Evolutionary conservation across 2,329 filamentous ascomycete genomes (phyloP), one percentile per base, ranked within the genome.

Genomic region (Cladosporium sp.): DNA sequence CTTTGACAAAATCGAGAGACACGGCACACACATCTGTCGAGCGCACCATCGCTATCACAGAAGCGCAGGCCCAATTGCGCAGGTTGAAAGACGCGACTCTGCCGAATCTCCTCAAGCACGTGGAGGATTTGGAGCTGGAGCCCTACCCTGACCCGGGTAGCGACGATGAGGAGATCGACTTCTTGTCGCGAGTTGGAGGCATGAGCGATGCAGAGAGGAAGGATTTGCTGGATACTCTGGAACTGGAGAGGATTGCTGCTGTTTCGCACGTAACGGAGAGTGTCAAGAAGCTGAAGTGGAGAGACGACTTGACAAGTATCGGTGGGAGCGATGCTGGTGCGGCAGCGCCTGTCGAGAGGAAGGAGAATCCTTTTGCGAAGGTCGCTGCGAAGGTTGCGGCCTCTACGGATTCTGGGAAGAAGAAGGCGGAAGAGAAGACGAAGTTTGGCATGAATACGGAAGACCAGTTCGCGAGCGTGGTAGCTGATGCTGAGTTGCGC

Each of bases 121-220:
- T 64, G 36, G 51, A 55, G 11, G 61, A 64, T 34, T 36, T 64
- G 15, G 51, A 55, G 26, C 30, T 24, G 14, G 61, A 64, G 26
- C 11, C 10, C 14, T 64, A 32, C 12, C 61, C 51, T 2, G 51
- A 54, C 24, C 57, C 57, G 10, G 57, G 57, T 8, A 47, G 26
- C 15, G 2, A 10, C 10, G 57, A 59, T 18, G 6, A 15, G 1
- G 57, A 59, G 57, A 26, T 59, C 10, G 21, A 28, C 11, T 59
- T 59, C 24, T n/a, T 59, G 57, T 6, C 2, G 24, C n/a, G 24
- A 8, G 24, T 47, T 18, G n/a, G 38, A 24, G 21, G 38, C 26
- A 59, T 59, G 57, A 59, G 14, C n/a, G 32, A 38, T 2, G 24
- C 14, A 24, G 57, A 47, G 34, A 59, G 34, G 57, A 24, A 32